Conservation (phyloP, 805 yeast species). For the Ogataea neopini region DNA sequence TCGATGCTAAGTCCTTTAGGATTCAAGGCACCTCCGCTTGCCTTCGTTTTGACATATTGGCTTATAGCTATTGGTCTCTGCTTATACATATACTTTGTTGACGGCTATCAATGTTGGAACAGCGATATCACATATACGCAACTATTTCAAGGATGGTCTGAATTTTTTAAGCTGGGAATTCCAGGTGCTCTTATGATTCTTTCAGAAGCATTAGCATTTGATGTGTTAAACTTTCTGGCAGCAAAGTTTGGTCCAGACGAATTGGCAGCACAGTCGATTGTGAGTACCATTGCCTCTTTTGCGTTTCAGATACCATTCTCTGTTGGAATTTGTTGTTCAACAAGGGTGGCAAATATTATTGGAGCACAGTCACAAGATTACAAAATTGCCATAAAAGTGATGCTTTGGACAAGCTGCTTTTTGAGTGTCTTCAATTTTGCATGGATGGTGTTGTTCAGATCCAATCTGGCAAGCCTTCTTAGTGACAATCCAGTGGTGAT, state of each 20-base stretch:
- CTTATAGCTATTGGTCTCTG: conserved; percentile 58
- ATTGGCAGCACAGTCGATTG: conserved; percentile 54
- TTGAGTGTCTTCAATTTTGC: conserved; percentile 41
- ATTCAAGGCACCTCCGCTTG: conserved; percentile 68
- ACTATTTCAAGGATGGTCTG: conserved; percentile 44
- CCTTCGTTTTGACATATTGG: conserved; percentile 70
- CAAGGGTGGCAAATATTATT: conserved; percentile 54
- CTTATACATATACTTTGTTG: conserved; percentile 53
- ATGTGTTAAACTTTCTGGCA: conserved; percentile 51
- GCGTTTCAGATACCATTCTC: conserved; percentile 55
- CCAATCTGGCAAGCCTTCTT: conserved; percentile 41
- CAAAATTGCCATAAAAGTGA: conserved; percentile 40
- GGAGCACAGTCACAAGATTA: conserved; percentile 45
- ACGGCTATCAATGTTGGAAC: conserved; percentile 71
- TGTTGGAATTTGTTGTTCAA: conserved; percentile 50
- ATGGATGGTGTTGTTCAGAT: conserved; percentile 40
- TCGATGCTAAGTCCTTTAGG: conserved; percentile 59
- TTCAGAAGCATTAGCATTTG: conserved; percentile 58
- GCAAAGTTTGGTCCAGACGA: conserved; percentile 48
- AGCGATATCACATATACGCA: conserved; percentile 21
- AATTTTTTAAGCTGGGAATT: conserved; percentile 46
- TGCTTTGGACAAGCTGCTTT: conserved; percentile 34
- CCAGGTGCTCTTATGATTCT: conserved; percentile 58
- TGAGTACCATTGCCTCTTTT: conserved; percentile 49
- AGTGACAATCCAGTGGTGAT: conserved; percentile 42